Base-by-base conservation (phyloP, 2,329 filamentous ascomycete species). In the Phyllosticta capitalensis region DNA sequence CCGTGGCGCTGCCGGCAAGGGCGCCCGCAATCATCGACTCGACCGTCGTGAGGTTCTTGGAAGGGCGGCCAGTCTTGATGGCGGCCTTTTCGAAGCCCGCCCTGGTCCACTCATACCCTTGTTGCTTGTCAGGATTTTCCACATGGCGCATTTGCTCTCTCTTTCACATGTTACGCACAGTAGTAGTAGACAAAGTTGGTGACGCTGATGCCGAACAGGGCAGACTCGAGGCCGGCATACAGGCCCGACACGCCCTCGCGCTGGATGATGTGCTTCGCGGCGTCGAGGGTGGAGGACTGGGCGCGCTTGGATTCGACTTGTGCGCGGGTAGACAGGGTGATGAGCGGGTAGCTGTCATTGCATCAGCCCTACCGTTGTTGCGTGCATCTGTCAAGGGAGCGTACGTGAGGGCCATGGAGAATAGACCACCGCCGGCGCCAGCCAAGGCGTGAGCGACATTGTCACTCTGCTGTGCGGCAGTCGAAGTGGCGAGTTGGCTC, bases 171-270 rank as follows among this genome's bases (percentile, higher is more conserved):
- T 48, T 45, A 59, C 57, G 52, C 26, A 59, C 90, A 99, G 81
- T 97, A 99, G 79, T 99, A 99, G 81, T 99, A 99, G 54, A 99
- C 92, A 72, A 99, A 99, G 80, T 99, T 99, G 68, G 94, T 99
- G 67, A 99, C 87, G 74, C 89, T 94, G 79, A 99, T 97, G 73
- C 94, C 94, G 74, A 99, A 96, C 52, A 99, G 81, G 56, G 94
- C 94, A 63, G 89, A 95, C 74, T 95, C 90, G 61, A 99, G 84
- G 50, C 94, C 94, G 6, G 94, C 86, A 73, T 97, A 99, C 38
- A 99, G 84, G 30, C 94, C 94, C 1, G 83, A 79, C 60, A 96
- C 78, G 67, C 94, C 94, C 76, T 99, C 94, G 67, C 94, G 89
- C 67, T 92, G 88, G 64, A 99, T 82, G 71, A 99, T 97, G 68